Conservation (phyloP, 805 yeast species). For the Metschnikowia bowlesiae region DNA sequence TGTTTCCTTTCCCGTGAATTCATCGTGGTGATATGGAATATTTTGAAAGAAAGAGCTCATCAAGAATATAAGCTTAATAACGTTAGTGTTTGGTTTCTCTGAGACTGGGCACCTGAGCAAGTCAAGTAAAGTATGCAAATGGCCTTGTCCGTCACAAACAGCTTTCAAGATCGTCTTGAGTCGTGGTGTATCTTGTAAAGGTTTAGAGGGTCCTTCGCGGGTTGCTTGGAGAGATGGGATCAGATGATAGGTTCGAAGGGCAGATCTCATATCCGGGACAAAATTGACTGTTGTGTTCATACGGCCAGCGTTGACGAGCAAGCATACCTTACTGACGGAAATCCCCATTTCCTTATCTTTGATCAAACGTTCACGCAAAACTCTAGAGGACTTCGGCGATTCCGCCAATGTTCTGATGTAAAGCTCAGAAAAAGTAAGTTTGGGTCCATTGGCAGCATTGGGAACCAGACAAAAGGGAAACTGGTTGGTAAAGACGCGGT, state of each 20-base stretch:
- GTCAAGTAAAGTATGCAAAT: constrained; percentile 46
- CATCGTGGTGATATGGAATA: constrained; percentile 35
- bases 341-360: constrained; percentile 58
- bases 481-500: constrained; percentile 64
- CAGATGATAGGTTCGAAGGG: constrained; percentile 87
- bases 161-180: constrained; percentile 85
- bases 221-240: constrained; percentile 83
- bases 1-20: constrained; percentile 8
- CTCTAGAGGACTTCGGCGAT: constrained; percentile 76
- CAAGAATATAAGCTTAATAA: constrained; percentile 67
- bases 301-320: constrained; percentile 86
- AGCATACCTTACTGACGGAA: constrained; percentile 74
- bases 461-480: constrained; percentile 41
- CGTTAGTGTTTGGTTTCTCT: constrained; percentile 51
- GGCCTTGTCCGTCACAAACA: constrained; percentile 65
- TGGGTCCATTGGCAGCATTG: constrained; percentile 35
- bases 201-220: constrained; percentile 52
- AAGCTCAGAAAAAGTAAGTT: constrained; percentile 74
- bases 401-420: constrained; percentile 79
- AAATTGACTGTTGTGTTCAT: constrained; percentile 93
- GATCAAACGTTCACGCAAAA: constrained; percentile 71
- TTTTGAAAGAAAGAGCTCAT: constrained; percentile 61
- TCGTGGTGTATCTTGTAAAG: constrained; percentile 92
- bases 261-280: constrained; percentile 93
- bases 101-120: constrained; percentile 33